These are phyloP conservation scores for Lasiodiplodia theobromae DNA, from an alignment of 2,329 filamentous ascomycete species.

Conservation along the genomic window DNA sequence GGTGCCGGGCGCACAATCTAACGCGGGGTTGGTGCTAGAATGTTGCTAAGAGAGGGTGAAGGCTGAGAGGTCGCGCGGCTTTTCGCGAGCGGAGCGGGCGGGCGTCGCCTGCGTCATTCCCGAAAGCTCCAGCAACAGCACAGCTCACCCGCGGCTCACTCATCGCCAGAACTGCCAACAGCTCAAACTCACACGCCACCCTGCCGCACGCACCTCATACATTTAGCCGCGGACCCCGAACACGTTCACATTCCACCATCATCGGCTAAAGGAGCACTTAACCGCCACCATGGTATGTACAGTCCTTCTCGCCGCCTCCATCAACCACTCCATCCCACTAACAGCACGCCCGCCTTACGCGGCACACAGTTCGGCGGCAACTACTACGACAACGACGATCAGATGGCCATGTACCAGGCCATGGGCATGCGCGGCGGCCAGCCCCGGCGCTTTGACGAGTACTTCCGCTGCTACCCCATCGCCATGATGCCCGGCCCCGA, in stretches of 20 bases:
- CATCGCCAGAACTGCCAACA: background rate
- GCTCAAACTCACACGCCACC: background rate
- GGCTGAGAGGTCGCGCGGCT: constrained; percentile 24
- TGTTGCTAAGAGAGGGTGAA: background rate
- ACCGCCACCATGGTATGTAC: constrained; percentile 41
- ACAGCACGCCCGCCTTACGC: constrained; percentile 27
- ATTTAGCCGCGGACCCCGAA: background rate
- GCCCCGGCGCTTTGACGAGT: constrained; percentile 91
- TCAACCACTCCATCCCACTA: constrained; percentile 32
- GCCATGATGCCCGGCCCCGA: constrained; percentile 93
- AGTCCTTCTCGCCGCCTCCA: constrained; percentile 32
- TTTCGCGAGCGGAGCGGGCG: constrained; percentile 16
- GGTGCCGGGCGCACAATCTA: background rate
- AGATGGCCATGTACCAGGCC: constrained; percentile 61
- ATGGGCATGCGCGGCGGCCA: constrained; percentile 59
- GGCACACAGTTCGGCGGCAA: constrained; percentile 48
- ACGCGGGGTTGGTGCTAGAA: background rate
- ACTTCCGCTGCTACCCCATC: constrained; percentile 96
- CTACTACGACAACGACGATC: constrained; percentile 62
- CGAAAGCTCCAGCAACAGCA: constrained; percentile 26
- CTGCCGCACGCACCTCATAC: background rate
- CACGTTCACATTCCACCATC: background rate
- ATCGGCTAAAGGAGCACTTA: background rate
- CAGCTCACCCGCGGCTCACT: background rate
- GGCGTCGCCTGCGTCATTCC: constrained; percentile 23